These are phyloP conservation scores for Termitomyces sp. DNA, from an alignment of 768 basidiomycete species.

Conservation along the genomic window DNA sequence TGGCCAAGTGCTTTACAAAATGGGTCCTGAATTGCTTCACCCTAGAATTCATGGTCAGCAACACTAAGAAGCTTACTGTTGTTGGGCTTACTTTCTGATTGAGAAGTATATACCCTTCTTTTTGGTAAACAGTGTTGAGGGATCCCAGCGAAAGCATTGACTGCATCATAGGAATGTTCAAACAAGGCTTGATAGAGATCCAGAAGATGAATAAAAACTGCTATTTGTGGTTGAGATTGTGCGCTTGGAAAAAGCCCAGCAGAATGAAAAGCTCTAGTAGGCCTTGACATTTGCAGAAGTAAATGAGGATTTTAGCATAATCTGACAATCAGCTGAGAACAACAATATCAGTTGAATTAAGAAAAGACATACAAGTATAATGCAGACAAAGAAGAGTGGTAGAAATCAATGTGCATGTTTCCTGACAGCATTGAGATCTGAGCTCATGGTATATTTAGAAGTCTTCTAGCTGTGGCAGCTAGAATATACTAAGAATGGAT, in stretches of 20 bases:
- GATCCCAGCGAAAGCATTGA: slow-evolving; percentile 24
- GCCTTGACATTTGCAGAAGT: slow-evolving; percentile 18
- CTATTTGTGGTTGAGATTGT: slow-evolving; percentile 20
- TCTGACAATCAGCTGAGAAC: slow-evolving; percentile 4
- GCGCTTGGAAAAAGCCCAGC: slow-evolving; percentile 30
- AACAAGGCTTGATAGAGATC: slow-evolving; percentile 30
- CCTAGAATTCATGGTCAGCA: slow-evolving; percentile 21
- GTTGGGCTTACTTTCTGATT: slow-evolving; percentile 16
- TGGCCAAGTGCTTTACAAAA: slow-evolving; percentile 16
- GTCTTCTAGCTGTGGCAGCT: background rate
- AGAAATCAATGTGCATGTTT: background rate
- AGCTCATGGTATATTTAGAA: background rate
- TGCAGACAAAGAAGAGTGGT: slow-evolving; percentile 11
- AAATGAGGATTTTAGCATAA: slow-evolving; percentile 12
- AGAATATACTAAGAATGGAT: slow-evolving; percentile 3
- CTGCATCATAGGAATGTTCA: slow-evolving; percentile 31
- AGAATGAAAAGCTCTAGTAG: slow-evolving; percentile 20
- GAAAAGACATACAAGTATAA: slow-evolving; percentile 3
- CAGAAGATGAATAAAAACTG: slow-evolving; percentile 21
- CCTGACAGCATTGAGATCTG: background rate
- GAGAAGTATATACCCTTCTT: slow-evolving; percentile 9
- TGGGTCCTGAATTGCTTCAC: slow-evolving; percentile 21
- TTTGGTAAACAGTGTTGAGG: slow-evolving; percentile 25
- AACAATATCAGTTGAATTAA: background rate
- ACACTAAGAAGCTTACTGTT: too few relatives aligned